Conservation (phyloP, 495 filamentous ascomycete species). For the Corynascus novoguineensis region DNA sequence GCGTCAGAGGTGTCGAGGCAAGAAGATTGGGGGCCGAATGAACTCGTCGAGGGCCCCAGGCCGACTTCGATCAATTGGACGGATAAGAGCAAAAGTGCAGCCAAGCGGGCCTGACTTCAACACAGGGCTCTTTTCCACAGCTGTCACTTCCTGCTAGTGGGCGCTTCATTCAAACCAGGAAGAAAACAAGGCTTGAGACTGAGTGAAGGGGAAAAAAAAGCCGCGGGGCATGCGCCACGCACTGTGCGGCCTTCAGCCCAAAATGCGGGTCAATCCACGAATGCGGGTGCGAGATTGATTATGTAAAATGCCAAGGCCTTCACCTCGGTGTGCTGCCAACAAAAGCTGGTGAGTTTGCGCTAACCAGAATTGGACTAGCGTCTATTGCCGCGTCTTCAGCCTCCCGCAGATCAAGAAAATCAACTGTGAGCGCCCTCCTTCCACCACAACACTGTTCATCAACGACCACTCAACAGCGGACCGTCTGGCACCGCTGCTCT, state of each 20-base stretch:
- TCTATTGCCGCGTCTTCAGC: constrained; percentile 23
- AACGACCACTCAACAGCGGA: constrained; percentile 6
- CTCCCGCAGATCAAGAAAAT: constrained; percentile 23
- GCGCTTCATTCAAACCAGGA: too few relatives aligned
- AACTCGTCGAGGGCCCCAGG: too few relatives aligned
- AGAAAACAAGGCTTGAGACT: too few relatives aligned
- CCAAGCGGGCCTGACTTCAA: too few relatives aligned
- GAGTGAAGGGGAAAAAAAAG: not conserved
- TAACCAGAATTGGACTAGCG: constrained; percentile 18
- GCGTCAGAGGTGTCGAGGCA: too few relatives aligned
- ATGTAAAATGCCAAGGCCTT: not conserved
- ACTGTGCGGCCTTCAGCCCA: not conserved
- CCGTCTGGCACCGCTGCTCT: constrained; percentile 5
- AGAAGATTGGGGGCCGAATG: too few relatives aligned
- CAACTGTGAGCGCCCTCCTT: constrained; percentile 10
- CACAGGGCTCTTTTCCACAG: too few relatives aligned
- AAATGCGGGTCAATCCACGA: too few relatives aligned
- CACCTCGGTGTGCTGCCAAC: constrained; percentile 4
- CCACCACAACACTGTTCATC: constrained; percentile 10
- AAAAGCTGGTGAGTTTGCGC: not conserved
- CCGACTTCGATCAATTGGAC: too few relatives aligned
- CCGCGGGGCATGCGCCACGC: not conserved
- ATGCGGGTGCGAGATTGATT: too few relatives aligned
- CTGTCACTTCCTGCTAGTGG: too few relatives aligned
- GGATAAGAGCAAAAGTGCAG: too few relatives aligned